Conservation (phyloP, 192 early-diverging fungal genomes). For the Funneliformis mosseae region DNA sequence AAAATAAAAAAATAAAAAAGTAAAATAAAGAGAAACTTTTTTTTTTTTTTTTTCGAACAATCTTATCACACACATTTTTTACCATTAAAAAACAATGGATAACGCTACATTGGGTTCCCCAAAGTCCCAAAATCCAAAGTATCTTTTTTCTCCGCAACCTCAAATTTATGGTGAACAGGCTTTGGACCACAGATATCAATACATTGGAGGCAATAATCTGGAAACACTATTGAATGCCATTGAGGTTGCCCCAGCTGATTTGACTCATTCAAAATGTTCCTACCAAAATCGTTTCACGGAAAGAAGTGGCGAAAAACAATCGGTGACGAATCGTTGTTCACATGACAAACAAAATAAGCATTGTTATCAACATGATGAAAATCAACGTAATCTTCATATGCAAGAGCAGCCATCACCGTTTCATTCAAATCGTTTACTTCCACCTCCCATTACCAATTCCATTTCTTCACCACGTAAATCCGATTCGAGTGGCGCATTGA, state of each 20-base stretch:
- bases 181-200: conserved; percentile 22
- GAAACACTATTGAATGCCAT: conserved; percentile 33
- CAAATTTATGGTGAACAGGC: conserved; percentile 33
- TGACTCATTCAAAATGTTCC: neutral
- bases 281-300: neutral
- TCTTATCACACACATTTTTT: no score
- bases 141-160: conserved; percentile 28
- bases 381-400: neutral
- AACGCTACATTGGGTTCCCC: neutral
- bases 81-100: neutral
- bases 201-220: conserved; percentile 21
- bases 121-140: conserved; percentile 19
- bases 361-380: neutral
- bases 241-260: neutral
- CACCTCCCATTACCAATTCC: neutral
- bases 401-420: neutral
- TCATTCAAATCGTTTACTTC: conserved; percentile 17
- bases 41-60: no score
- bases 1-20: no score
- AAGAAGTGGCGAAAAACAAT: neutral
- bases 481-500: neutral
- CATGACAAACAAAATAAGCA: neutral
- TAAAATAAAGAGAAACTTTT: no score
- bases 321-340: neutral
- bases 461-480: neutral